phyloP scores from a whole-genome alignment of 2,329 filamentous ascomycete species.

The Neofusicoccum umdonicola region DNA sequence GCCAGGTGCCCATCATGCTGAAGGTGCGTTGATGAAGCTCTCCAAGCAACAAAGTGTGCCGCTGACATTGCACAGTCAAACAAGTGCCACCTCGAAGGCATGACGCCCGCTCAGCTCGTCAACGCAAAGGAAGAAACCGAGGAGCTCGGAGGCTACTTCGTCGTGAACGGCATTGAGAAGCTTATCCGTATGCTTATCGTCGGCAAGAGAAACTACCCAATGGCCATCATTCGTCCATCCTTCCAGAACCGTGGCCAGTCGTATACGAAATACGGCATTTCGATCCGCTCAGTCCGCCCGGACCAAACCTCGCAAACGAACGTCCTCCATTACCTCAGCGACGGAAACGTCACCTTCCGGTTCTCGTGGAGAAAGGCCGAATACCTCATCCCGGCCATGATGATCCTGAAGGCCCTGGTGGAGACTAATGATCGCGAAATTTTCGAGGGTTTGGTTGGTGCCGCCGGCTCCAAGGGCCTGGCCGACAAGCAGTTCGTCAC shows the following conservation, averaged over 20 bases:
- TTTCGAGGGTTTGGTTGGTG: constrained; percentile 86
- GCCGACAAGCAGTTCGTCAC: constrained; percentile 87
- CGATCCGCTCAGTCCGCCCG: constrained; percentile 88
- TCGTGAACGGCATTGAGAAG: constrained; percentile 97
- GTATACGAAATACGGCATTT: constrained; percentile 88
- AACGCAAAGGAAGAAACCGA: constrained; percentile 91
- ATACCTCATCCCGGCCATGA: constrained; percentile 92
- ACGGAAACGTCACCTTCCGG: constrained; percentile 93
- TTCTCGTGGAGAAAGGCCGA: constrained; percentile 99
- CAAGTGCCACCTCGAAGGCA: constrained; percentile 82
- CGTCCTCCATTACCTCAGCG: constrained; percentile 89
- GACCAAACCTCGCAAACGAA: constrained; percentile 98
- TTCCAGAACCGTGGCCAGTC: constrained; percentile 83
- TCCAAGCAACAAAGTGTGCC: not conserved
- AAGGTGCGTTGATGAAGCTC: constrained; percentile 57
- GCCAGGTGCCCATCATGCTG: constrained; percentile 89
- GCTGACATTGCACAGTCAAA: constrained; percentile 62
- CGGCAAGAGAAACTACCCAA: constrained; percentile 87
- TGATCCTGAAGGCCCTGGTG: constrained; percentile 91
- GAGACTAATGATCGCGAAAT: constrained; percentile 97
- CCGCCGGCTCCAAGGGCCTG: constrained; percentile 70
- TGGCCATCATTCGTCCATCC: constrained; percentile 88
- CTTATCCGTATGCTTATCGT: constrained; percentile 89
- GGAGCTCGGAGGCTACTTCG: constrained; percentile 93
- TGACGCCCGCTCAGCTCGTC: constrained; percentile 79